Conservation (phyloP, 192 early-diverging fungal species). For the Podila minutissima region DNA sequence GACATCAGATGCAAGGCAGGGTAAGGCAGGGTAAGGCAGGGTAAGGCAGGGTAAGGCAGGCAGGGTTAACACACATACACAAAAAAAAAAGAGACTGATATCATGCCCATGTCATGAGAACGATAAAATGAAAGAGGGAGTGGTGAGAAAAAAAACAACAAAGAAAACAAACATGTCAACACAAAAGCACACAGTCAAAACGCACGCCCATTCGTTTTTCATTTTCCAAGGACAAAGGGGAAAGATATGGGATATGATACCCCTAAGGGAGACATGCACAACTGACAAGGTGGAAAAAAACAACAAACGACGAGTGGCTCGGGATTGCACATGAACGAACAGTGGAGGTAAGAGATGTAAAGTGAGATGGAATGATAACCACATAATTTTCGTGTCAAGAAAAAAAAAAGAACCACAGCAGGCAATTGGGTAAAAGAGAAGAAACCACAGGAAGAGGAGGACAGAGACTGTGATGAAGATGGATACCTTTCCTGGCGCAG, state of each 20-base stretch:
- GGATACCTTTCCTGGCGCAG: constrained; percentile 78
- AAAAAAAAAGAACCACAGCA: not conserved
- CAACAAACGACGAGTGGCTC: too few relatives aligned
- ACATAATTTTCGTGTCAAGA: too few relatives aligned
- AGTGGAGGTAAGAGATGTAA: too few relatives aligned
- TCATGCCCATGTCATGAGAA: not conserved
- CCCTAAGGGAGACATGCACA: too few relatives aligned
- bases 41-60: not conserved
- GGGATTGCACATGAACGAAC: too few relatives aligned
- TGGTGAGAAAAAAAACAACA: constrained; percentile 1
- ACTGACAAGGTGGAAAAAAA: too few relatives aligned
- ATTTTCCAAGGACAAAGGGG: too few relatives aligned
- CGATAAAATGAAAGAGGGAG: not conserved
- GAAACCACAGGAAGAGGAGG: not conserved
- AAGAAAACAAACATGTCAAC: not conserved
- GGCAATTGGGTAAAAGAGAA: not conserved
- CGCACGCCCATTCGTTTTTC: not conserved
- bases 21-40: too few relatives aligned
- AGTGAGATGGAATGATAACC: too few relatives aligned
- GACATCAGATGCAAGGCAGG: not conserved
- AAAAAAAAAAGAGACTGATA: not conserved
- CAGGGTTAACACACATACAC: not conserved
- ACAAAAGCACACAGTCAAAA: not conserved
- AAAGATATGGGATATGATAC: too few relatives aligned
- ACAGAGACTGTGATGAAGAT: not conserved